A percentile compares a stretch with the other conserved stretches of the same genome.
Evolutionary conservation across 768 basidiomycete species (phyloP).

Genomic region (Boletus reticuloceps): DNA sequence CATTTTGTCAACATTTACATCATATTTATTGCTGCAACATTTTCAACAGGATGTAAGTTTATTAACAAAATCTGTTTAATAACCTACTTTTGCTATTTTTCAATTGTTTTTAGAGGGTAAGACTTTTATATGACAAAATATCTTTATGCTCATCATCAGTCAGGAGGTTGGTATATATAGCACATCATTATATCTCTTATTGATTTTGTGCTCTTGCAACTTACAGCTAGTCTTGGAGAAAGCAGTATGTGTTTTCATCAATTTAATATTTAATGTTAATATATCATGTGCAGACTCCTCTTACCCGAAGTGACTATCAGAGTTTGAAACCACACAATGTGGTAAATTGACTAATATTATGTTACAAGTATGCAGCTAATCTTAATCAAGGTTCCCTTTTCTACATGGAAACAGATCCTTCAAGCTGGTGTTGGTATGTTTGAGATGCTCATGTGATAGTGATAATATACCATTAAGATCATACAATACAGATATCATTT

Average conservation of each 20-base stretch:
- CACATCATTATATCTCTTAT: no score
- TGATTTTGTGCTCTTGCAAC: no score
- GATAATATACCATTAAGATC: background rate
- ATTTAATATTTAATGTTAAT: background rate
- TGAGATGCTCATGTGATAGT: background rate
- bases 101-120: background rate
- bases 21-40: background rate
- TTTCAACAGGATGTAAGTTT: background rate
- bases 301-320: background rate
- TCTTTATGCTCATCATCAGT: background rate
- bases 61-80: background rate
- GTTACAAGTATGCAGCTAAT: background rate
- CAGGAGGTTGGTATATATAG: background rate
- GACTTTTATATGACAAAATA: background rate
- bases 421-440: background rate
- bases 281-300: background rate
- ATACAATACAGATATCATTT: background rate
- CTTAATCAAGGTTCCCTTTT: background rate
- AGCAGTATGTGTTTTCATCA: no score
- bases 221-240: no score
- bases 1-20: background rate
- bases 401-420: background rate
- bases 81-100: background rate
- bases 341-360: background rate
- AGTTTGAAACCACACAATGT: background rate